Conservation (phyloP, 331 rosid species). For the Spiraea crenata region DNA sequence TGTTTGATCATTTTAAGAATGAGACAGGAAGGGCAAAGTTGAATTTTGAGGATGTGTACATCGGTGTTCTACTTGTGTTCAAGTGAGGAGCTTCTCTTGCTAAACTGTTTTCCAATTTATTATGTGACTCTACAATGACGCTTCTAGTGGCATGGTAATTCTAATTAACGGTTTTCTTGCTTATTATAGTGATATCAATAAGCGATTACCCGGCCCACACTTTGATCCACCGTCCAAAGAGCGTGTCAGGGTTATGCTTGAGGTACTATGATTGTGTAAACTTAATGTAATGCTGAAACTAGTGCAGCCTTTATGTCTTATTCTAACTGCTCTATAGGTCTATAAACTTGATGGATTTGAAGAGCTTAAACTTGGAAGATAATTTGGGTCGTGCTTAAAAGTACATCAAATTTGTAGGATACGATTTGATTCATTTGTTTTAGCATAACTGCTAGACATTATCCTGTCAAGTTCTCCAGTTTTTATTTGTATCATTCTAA, state of each 20-base stretch:
- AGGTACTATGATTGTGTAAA: conserved; percentile 44
- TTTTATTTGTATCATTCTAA: neutral
- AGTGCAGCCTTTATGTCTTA: neutral
- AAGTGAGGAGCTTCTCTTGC: conserved; percentile 49
- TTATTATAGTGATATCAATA: conserved; percentile 67
- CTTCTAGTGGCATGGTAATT: neutral
- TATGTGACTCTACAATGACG: neutral
- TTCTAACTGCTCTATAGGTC: neutral
- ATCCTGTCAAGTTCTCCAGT: no score
- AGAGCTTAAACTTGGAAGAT: neutral
- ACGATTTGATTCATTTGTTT: neutral
- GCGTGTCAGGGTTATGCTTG: conserved; percentile 38
- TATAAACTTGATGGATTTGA: neutral
- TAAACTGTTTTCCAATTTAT: conserved; percentile 4
- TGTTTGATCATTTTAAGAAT: conserved; percentile 43
- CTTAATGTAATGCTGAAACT: neutral
- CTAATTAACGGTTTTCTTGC: neutral
- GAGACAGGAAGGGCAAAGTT: conserved; percentile 33
- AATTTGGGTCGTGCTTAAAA: neutral
- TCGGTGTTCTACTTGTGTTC: conserved; percentile 80
- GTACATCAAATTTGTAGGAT: neutral
- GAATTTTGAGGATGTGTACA: conserved; percentile 77
- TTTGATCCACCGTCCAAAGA: conserved; percentile 77
- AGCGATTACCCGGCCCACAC: conserved; percentile 77
- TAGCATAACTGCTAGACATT: neutral